Conservation (phyloP, 805 yeast genomes). For the Yamadazyma laniorum region DNA sequence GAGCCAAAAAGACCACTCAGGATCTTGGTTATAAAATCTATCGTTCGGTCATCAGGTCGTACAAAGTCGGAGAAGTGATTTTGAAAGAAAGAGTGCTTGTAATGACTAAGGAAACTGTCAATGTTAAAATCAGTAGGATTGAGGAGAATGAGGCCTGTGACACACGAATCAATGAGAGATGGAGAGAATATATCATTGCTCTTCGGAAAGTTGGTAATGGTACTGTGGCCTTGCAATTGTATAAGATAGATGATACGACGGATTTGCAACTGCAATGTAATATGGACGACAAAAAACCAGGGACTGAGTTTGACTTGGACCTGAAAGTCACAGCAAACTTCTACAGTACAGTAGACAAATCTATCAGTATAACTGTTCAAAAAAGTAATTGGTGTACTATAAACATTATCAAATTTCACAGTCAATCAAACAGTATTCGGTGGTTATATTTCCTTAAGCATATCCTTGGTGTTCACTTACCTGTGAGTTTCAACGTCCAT, state of each 20-base stretch:
- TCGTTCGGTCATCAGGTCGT: slow-evolving; percentile 25
- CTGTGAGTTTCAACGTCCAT: slow-evolving; percentile 29
- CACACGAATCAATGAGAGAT: slow-evolving; percentile 61
- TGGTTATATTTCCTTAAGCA: slow-evolving; percentile 64
- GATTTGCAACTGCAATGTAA: not conserved
- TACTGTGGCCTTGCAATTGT: slow-evolving; percentile 58
- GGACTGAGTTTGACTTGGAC: slow-evolving; percentile 17
- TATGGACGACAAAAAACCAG: slow-evolving; percentile 20
- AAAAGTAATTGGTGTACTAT: slow-evolving; percentile 19
- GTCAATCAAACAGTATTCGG: slow-evolving; percentile 50
- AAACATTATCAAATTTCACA: slow-evolving; percentile 56
- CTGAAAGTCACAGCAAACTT: slow-evolving; percentile 40
- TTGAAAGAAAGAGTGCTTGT: slow-evolving; percentile 70
- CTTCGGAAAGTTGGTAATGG: slow-evolving; percentile 58
- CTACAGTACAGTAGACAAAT: slow-evolving; percentile 68
- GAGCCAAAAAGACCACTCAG: slow-evolving; percentile 16
- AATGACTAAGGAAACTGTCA: slow-evolving; percentile 43
- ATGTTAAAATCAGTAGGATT: slow-evolving; percentile 19
- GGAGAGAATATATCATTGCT: slow-evolving; percentile 79
- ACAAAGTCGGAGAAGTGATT: slow-evolving; percentile 59
- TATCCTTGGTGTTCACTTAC: slow-evolving; percentile 38
- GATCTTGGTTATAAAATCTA: slow-evolving; percentile 21
- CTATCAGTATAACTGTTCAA: slow-evolving; percentile 49
- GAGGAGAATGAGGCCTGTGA: slow-evolving; percentile 52
- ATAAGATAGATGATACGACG: slow-evolving; percentile 37